These are phyloP conservation scores for Thermomucor indicae-seudaticae DNA, from an alignment of 371 early-diverging fungal species.

Conservation along the genomic window DNA sequence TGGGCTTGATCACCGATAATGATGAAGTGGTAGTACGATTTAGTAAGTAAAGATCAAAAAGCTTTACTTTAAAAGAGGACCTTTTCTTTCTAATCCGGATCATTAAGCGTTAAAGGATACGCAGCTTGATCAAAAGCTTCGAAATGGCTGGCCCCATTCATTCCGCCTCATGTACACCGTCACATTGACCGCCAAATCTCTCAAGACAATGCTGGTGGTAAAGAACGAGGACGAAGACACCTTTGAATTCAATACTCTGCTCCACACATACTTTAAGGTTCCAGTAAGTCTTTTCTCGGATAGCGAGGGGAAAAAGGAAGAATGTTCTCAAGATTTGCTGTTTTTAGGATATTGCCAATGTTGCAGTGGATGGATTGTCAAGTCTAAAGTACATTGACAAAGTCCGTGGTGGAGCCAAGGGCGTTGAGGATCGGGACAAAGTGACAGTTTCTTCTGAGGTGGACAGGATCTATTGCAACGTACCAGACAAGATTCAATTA, in stretches of 20 bases:
- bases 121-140: slow-evolving; percentile 52
- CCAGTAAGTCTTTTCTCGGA: slow-evolving; percentile 36
- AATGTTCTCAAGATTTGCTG: background rate
- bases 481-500: slow-evolving; percentile 50
- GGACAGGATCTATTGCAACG: slow-evolving; percentile 73
- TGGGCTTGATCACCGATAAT: slow-evolving; percentile 52
- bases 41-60: slow-evolving; percentile 25
- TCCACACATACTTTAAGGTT: slow-evolving; percentile 89
- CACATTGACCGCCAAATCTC: slow-evolving; percentile 60
- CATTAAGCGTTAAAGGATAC: slow-evolving; percentile 62
- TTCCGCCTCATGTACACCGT: slow-evolving; percentile 83
- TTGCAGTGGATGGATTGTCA: slow-evolving; percentile 60
- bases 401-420: slow-evolving; percentile 39
- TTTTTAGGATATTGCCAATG: slow-evolving; percentile 54
- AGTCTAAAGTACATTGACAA: slow-evolving; percentile 71
- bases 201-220: slow-evolving; percentile 64
- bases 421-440: slow-evolving; percentile 32
- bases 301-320: too few species aligned
- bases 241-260: slow-evolving; percentile 80
- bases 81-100: background rate
- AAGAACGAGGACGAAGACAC: slow-evolving; percentile 67
- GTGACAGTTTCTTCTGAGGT: slow-evolving; percentile 64
- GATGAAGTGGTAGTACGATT: slow-evolving; percentile 65
- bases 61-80: background rate
- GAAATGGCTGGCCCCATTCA: slow-evolving; percentile 62